Percentiles rank a stretch among this genome's conserved stretches.
These are phyloP conservation scores for Cocos nucifera DNA, from an alignment of 176 grass and related monocot genomes.

Conservation along the genomic window DNA sequence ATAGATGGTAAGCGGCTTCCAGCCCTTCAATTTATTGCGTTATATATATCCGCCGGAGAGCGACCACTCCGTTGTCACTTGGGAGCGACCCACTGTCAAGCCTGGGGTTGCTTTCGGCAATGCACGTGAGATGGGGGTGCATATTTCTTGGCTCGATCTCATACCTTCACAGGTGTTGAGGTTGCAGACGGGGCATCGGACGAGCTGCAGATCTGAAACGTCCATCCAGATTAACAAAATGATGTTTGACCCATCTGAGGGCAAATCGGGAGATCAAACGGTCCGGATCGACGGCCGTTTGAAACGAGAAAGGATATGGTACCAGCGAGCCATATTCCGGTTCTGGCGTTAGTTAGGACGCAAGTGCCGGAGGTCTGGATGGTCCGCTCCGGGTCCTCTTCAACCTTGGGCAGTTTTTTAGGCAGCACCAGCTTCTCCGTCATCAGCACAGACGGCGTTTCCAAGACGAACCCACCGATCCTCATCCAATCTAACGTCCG, in stretches of 20 bases:
- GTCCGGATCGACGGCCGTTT: background rate
- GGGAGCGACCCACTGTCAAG: no score
- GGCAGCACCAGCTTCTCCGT: slow-evolving; percentile 51
- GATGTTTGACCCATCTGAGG: no score
- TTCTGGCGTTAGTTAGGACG: slow-evolving; percentile 35
- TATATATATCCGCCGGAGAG: no score
- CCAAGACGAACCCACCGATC: slow-evolving; percentile 64
- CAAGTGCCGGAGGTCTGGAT: slow-evolving; percentile 53
- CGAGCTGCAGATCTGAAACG: slow-evolving; percentile 68
- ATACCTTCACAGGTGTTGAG: slow-evolving; percentile 56
- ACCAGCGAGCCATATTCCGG: slow-evolving; percentile 92
- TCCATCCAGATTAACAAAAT: background rate
- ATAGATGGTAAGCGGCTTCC: no score
- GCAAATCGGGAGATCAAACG: no score
- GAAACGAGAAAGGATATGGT: background rate
- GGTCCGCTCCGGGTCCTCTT: slow-evolving; percentile 13
- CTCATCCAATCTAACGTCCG: slow-evolving; percentile 46
- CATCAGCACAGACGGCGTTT: slow-evolving; percentile 44
- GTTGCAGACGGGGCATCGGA: slow-evolving; percentile 70
- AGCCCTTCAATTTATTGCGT: no score
- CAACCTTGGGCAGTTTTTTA: slow-evolving; percentile 16
- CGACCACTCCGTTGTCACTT: no score
- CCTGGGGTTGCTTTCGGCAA: no score
- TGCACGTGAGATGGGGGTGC: no score
- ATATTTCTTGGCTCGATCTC: no score